These are phyloP conservation scores for Emydomyces testavorans DNA, from an alignment of 2,329 filamentous ascomycete genomes.

Conservation along the genomic window DNA sequence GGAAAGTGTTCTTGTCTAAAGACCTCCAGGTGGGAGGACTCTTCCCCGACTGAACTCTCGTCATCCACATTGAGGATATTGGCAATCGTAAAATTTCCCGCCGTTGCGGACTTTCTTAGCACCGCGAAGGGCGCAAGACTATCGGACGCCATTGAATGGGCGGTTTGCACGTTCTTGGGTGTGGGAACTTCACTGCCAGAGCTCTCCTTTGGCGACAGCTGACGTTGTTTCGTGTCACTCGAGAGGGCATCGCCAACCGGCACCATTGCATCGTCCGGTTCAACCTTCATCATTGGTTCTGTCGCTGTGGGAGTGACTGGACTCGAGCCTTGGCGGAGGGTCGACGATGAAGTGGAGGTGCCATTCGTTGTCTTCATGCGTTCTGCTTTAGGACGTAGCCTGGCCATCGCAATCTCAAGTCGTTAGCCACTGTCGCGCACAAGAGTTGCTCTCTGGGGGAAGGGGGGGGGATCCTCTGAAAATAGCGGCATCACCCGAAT, in stretches of 20 bases:
- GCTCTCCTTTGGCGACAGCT: neutral
- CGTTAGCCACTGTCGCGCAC: neutral
- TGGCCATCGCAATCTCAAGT: slow-evolving; percentile 1
- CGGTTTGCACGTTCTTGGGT: neutral
- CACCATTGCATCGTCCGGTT: slow-evolving; percentile 2
- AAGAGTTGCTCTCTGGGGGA: too few relatives aligned
- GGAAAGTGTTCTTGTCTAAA: slow-evolving; percentile 4
- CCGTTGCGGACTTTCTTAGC: slow-evolving; percentile 21
- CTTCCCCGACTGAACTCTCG: slow-evolving; percentile 7
- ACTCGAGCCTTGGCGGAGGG: neutral
- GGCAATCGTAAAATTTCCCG: slow-evolving; percentile 18
- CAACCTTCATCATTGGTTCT: neutral
- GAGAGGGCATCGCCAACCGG: neutral
- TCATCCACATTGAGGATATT: slow-evolving; percentile 18
- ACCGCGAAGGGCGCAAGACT: slow-evolving; percentile 16
- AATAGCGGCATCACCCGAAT: too few relatives aligned
- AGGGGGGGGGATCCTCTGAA: too few relatives aligned
- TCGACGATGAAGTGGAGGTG: neutral
- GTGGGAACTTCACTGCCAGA: neutral
- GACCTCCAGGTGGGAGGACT: neutral
- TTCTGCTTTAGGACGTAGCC: slow-evolving; percentile 17
- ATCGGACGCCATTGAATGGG: slow-evolving; percentile 12
- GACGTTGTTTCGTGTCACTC: neutral
- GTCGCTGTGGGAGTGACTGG: neutral
- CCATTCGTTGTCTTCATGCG: slow-evolving; percentile 11